Evolutionary conservation across 1,139 yeast species (phyloP).

Genomic region (Eremothecium coryli): DNA sequence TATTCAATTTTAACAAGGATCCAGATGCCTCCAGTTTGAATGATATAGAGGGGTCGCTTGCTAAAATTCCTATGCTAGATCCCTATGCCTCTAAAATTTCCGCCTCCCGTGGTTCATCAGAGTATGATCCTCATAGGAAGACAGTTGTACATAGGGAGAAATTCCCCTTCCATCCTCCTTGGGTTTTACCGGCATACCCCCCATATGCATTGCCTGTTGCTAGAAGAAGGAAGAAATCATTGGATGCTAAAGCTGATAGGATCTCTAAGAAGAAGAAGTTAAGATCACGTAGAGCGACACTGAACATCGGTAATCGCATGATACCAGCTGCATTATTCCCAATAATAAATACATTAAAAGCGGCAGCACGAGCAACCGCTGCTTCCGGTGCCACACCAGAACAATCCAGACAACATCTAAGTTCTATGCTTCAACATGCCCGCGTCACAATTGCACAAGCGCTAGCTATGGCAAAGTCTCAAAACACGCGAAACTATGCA

Average conservation of each 20-base stretch:
- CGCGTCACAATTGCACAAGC: constrained; percentile 55
- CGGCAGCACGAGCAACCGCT: constrained; percentile 29
- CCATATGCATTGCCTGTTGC: constrained; percentile 29
- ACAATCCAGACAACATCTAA: constrained; percentile 25
- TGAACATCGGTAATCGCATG: constrained; percentile 16
- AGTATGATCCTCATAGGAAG: constrained; percentile 9
- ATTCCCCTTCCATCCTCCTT: constrained; percentile 29
- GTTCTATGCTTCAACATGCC: constrained; percentile 29
- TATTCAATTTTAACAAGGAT: constrained; percentile 22
- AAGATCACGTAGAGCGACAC: constrained; percentile 4
- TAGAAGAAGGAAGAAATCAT: constrained; percentile 18
- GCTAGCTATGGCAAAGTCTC: constrained; percentile 43
- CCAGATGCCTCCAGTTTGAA: constrained; percentile 9
- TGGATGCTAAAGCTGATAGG: background rate
- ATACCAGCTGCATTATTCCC: constrained; percentile 26
- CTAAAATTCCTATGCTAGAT: constrained; percentile 12
- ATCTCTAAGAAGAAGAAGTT: constrained; percentile 8
- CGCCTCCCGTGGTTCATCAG: background rate
- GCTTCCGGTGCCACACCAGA: constrained; percentile 28
- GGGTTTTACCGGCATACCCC: constrained; percentile 25
- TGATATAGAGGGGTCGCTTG: constrained; percentile 16
- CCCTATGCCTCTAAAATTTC: background rate
- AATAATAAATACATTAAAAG: constrained; percentile 26
- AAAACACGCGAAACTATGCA: constrained; percentile 10
- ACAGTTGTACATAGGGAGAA: constrained; percentile 27